Evolutionary conservation across 805 yeast species (phyloP), one percentile per base, ranked within the genome.

Genomic region (Cyberlindnera meyerae): DNA sequence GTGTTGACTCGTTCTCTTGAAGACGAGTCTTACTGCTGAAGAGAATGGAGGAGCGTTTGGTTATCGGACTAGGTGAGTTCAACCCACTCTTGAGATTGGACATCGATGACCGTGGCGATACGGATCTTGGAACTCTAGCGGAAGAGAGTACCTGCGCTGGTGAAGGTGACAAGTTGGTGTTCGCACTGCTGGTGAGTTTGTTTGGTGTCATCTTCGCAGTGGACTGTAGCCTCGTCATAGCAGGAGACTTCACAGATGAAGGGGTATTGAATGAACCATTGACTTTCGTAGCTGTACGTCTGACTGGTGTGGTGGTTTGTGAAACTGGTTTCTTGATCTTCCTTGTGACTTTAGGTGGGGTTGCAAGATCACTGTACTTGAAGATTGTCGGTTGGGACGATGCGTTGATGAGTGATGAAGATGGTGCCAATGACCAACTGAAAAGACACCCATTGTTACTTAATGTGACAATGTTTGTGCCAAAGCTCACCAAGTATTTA

Each of bases 361-460:
- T 42, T 2, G 40, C 33, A 8, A 46, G 7, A 8, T 48, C 55
- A 17, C 16, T 43, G 25, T 44, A 49, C 37, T 37, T 39, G 29
- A 45, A 44, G 20, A 44, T 46, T 3, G 49, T 38, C 11, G 39
- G 28, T 29, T 43, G 41, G 7, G 30, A 24, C 18, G 14, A 6
- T 3, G 24, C 15, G 1, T 16, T 24, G 4, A 22, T 18, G 20
- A n/a, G n/a, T n/a, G n/a, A n/a, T n/a, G 12, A 15, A 2, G 34
- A 5, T 4, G 34, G 34, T 3, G 37, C 27, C 13, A 45, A 30
- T 4, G 48, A 45, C 82, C 82, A 76, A 6, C 51, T 54, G 41
- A 77, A 74, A 34, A 75, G 50, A 49, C 81, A 75, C 0, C 81
- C 82, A 46, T 71, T 79, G 7, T 58, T 58, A 15, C 79, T 69